These are phyloP conservation scores for Pyrus hybrid DNA, from an alignment of 331 rosid species.

Conservation along the genomic window DNA sequence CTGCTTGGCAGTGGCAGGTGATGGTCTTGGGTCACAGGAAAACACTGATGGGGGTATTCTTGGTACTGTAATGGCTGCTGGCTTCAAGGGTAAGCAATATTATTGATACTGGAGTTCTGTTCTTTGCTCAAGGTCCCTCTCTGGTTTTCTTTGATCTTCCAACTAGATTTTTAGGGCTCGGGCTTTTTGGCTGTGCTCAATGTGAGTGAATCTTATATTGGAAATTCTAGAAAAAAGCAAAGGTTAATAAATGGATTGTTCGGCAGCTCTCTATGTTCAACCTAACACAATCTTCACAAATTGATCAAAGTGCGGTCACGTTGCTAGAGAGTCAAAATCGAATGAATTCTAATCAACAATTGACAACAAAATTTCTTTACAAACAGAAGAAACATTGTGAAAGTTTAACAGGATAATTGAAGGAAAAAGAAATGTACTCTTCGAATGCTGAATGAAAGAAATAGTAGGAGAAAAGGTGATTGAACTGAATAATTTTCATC, in stretches of 20 bases:
- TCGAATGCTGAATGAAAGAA: neutral
- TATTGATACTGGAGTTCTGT: neutral
- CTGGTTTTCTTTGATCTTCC: neutral
- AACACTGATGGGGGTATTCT: slow-evolving; percentile 76
- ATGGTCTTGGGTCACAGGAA: slow-evolving; percentile 67
- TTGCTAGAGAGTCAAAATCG: neutral
- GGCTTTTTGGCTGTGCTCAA: neutral
- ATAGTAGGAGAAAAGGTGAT: neutral
- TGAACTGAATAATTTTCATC: slow-evolving; percentile 18
- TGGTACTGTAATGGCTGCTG: slow-evolving; percentile 70
- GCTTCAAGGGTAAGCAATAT: slow-evolving; percentile 72
- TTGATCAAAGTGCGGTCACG: neutral
- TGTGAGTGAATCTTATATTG: neutral
- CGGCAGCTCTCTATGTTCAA: neutral
- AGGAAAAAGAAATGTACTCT: neutral
- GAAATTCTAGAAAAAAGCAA: neutral
- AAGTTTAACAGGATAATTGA: neutral
- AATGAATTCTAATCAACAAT: neutral
- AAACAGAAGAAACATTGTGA: neutral
- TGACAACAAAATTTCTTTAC: neutral
- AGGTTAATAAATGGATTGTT: neutral
- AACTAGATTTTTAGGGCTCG: neutral
- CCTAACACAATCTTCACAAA: neutral
- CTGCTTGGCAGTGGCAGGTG: slow-evolving; percentile 74
- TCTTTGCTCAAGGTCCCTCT: neutral